Percentiles rank a stretch among this genome's conserved stretches.
These are phyloP conservation scores for Podospora pseudopauciseta DNA, from an alignment of 495 filamentous ascomycete genomes.

Conservation along the genomic window DNA sequence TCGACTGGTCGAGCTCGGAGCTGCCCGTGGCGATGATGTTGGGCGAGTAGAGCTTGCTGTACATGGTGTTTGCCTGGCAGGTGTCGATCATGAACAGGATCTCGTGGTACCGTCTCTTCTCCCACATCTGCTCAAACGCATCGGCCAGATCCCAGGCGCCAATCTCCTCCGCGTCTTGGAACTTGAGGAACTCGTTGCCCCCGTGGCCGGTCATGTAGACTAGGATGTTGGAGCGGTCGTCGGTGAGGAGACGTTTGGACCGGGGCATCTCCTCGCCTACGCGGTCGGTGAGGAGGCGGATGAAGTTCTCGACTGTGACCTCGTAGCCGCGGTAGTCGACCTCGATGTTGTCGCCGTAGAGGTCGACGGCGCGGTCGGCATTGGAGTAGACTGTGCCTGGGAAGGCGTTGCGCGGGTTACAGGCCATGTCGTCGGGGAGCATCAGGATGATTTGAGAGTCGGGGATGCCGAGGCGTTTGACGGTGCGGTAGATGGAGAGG, in stretches of 20 bases:
- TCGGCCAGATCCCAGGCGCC: slow-evolving; percentile 93
- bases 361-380: slow-evolving; percentile 87
- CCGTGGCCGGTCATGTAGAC: slow-evolving; percentile 99
- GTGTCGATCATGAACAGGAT: slow-evolving; percentile 99
- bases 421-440: slow-evolving; percentile 99
- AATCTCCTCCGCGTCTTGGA: slow-evolving; percentile 97
- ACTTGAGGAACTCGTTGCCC: slow-evolving; percentile 98
- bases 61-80: slow-evolving; percentile 99
- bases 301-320: slow-evolving; percentile 98
- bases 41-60: slow-evolving; percentile 92
- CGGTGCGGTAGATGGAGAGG: slow-evolving; percentile 94
- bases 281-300: slow-evolving; percentile 88
- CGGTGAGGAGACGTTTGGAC: slow-evolving; percentile 86
- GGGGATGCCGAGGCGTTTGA: slow-evolving; percentile 95
- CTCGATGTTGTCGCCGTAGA: slow-evolving; percentile 98
- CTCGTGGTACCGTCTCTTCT: slow-evolving; percentile 87
- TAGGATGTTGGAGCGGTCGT: slow-evolving; percentile 91
- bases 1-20: slow-evolving; percentile 88
- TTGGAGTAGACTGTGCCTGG: slow-evolving; percentile 98
- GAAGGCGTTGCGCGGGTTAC: slow-evolving; percentile 97
- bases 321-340: slow-evolving; percentile 98
- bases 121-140: slow-evolving; percentile 99
- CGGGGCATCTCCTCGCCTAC: slow-evolving; percentile 89
- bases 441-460: slow-evolving; percentile 99
- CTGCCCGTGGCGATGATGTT: slow-evolving; percentile 96